Base-by-base conservation (phyloP, 108 stramenopile species). In the Cyclotella choctawhatcheeana region DNA sequence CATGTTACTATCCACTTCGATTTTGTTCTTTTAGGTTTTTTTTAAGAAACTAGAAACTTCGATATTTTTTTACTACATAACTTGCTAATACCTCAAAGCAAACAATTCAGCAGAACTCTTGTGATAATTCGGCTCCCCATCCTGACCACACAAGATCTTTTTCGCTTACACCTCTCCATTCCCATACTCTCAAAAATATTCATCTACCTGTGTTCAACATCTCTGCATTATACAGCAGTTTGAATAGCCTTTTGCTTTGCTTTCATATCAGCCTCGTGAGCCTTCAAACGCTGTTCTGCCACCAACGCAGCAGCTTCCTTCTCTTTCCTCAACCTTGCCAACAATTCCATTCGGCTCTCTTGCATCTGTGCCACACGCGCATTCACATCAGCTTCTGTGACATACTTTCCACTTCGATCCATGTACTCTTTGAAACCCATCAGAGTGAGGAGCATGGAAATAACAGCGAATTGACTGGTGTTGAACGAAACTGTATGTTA, bases 341-440 rank as follows among this genome's bases (percentile, higher is more conserved):
- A 50, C 20, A 93, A 68, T 32, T 78, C 77, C 50, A 55, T 37
- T 27, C 92, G 67, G 20, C 88, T 85, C 27, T 56, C 56, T 37
- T 85, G 58, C 92, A 93, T 93, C 71, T 93, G 85, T 32, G 71
- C 81, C 13, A 93, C 87, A 40, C 92, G 78, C 0, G 59, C 60
- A 22, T 90, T 73, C 2, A 87, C 86, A 24, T 93, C 86, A 13
- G 64, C 79, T 47, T 93, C 85, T 25, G 92, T 90, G 17, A 93
- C 74, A 54, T 79, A 93, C 31, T 81, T 84, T 27, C 92, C 92
- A 71, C 84, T 73, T 5, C 70, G 66, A 72, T 94, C 89, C 93
- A 94, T 94, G 44, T 89, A 87, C 43, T 82, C 85, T 63, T 94
- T 91, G 73, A 94, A 75, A 10, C 90, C 88, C 90, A 94, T 94